Base-by-base conservation (phyloP, 129 eudicot genomes). In the Silybum marianum region DNA sequence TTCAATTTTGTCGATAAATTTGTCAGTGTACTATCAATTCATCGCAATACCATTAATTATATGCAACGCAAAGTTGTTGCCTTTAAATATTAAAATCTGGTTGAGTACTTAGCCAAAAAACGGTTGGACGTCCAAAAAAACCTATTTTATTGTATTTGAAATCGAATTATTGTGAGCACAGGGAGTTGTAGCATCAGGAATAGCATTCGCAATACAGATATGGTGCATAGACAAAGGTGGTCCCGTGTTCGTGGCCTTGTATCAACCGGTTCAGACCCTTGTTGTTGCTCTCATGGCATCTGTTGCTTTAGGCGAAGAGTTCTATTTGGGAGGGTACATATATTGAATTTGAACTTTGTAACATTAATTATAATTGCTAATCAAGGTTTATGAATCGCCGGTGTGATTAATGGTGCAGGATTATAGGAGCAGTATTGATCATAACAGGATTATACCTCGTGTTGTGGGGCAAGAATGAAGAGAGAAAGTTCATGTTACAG, bases 221-320 rank as follows among this genome's bases (percentile, higher is more conserved):
- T 95, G 99, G 99, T 95, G 99, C 95, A 95, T 95, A 44, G 95
- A 95, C 69, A 95, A 93, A 82, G 99, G 99, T 24, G 99, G 99
- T 60, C 99, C 99, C 1, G 99, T 96, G 58, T 96, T 96, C 65
- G 99, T 96, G 19, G 99, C 99, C 1, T 90, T 96, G 79, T 96
- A 96, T 86, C 99, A 96, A 73, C 99, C 98, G 72, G 99, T 96
- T 83, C 99, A 96, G 84, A 96, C 99, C 24, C 96, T 95, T 12
- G 99, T 95, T 78, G 99, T 95, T 46, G 99, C 99, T 42, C 85
- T 96, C 46, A 90, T 91, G 95, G 92, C 99, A 72, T 96, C 99
- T 46, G 60, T 88, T 70, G 91, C 94, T 75, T 70, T 96, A 70
- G 99, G 98, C 25, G 99, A 96, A 83, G 90, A 93, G 80, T 96